Conservation (phyloP, 2,329 filamentous ascomycete species). For the Botryotinia globosa region DNA sequence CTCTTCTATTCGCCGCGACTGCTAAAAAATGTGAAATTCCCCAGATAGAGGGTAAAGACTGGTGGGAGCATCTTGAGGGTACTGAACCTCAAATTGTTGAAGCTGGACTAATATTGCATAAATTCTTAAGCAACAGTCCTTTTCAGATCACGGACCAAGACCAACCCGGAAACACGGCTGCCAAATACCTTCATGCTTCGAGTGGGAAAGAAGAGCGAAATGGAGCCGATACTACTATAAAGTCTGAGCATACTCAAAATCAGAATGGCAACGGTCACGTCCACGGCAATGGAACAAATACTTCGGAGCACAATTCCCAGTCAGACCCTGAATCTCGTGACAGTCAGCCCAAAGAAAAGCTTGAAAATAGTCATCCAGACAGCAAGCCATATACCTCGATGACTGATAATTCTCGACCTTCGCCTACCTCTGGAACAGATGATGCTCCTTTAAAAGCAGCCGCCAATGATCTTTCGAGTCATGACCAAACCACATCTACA, state of each 20-base stretch:
- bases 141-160: conserved; percentile 24
- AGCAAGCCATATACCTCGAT: background rate
- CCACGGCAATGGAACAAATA: conserved; percentile 13
- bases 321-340: background rate
- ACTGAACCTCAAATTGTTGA: conserved; percentile 66
- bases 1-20: conserved; percentile 81
- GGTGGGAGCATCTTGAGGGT: conserved; percentile 81
- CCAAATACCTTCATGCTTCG: conserved; percentile 20
- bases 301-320: conserved; percentile 14
- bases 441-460: conserved; percentile 32
- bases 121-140: conserved; percentile 63
- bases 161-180: conserved; percentile 7
- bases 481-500: conserved; percentile 6
- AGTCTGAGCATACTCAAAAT: background rate
- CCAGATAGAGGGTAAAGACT: conserved; percentile 71
- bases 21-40: conserved; percentile 70
- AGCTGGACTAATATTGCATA: conserved; percentile 74
- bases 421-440: conserved; percentile 24
- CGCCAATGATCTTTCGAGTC: conserved; percentile 35
- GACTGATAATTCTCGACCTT: conserved; percentile 3
- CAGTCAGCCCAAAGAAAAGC: conserved; percentile 19
- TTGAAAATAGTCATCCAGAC: conserved; percentile 20
- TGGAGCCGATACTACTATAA: background rate
- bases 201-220: conserved; percentile 13
- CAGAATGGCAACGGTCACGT: conserved; percentile 17